phyloP scores from a whole-genome alignment of 2,329 filamentous ascomycete genomes.

The Coniochaeta prunicola region DNA sequence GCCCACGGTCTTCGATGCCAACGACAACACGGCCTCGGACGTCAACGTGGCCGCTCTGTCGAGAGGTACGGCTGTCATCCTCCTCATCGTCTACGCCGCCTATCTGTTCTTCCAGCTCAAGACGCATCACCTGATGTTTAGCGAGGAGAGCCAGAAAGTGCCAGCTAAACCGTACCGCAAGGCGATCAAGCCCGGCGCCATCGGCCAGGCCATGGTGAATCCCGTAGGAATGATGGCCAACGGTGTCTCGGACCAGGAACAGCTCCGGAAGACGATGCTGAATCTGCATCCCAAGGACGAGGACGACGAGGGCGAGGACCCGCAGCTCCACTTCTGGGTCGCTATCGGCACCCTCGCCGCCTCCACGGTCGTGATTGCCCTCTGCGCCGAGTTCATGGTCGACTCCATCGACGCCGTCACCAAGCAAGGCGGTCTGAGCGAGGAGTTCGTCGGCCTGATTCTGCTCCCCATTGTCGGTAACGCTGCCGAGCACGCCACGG shows the following conservation, averaged over 20 bases:
- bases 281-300: constrained; percentile 28
- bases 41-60: constrained; percentile 56
- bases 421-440: constrained; percentile 48
- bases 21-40: constrained; percentile 26
- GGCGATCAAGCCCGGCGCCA: constrained; percentile 21
- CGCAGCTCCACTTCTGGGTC: constrained; percentile 64
- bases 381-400: constrained; percentile 76
- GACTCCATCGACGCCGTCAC: constrained; percentile 65
- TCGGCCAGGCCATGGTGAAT: constrained; percentile 31
- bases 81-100: constrained; percentile 73
- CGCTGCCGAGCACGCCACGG: constrained; percentile 74
- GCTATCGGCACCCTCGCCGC: constrained; percentile 63
- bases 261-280: neutral
- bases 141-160: constrained; percentile 70
- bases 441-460: constrained; percentile 74
- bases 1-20: constrained; percentile 72
- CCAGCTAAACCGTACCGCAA: constrained; percentile 42
- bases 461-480: constrained; percentile 79
- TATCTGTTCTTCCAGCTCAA: constrained; percentile 91
- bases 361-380: constrained; percentile 73
- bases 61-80: constrained; percentile 68
- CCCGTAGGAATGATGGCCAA: constrained; percentile 28
- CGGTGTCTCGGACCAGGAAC: constrained; percentile 9
- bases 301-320: constrained; percentile 67
- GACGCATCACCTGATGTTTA: constrained; percentile 76